Evolutionary conservation across 306 rosid genomes (phyloP).

Genomic region (Sicyos baderoa): DNA sequence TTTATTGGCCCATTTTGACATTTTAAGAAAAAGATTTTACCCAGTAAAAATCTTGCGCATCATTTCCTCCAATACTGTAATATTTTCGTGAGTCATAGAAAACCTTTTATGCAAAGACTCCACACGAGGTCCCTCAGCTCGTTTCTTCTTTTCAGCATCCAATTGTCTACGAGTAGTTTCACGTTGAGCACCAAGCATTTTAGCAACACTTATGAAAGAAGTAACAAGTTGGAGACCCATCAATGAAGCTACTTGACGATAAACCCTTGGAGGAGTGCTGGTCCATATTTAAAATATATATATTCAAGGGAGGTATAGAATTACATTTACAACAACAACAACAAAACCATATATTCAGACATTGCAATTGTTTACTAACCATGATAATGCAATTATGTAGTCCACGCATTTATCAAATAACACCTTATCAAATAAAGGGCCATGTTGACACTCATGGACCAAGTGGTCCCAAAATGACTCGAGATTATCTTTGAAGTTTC

Average conservation of each 20-base stretch:
- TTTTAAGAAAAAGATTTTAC: constrained; percentile 40
- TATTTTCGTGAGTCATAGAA: constrained; percentile 71
- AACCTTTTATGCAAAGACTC: constrained; percentile 84
- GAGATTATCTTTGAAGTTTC: constrained; percentile 84
- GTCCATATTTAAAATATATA: constrained; percentile 18
- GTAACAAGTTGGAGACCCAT: constrained; percentile 93
- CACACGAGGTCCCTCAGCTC: constrained; percentile 77
- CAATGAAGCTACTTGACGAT: constrained; percentile 85
- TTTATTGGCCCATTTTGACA: neutral
- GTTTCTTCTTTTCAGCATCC: constrained; percentile 96
- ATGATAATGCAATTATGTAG: constrained; percentile 86
- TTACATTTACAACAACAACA: constrained; percentile 11
- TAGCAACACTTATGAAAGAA: constrained; percentile 73
- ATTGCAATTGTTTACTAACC: constrained; percentile 43
- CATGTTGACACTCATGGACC: constrained; percentile 83
- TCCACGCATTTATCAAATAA: constrained; percentile 98
- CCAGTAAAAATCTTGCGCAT: constrained; percentile 96
- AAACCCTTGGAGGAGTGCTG: constrained; percentile 98
- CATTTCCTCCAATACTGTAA: constrained; percentile 84
- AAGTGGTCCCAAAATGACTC: constrained; percentile 75
- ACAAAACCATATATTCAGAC: constrained; percentile 18
- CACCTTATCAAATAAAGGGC: constrained; percentile 82
- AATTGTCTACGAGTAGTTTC: constrained; percentile 93
- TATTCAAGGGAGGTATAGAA: constrained; percentile 17
- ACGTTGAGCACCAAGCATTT: constrained; percentile 77